phyloP scores from a whole-genome alignment of 2,329 filamentous ascomycete species.

The Nemania serpens region DNA sequence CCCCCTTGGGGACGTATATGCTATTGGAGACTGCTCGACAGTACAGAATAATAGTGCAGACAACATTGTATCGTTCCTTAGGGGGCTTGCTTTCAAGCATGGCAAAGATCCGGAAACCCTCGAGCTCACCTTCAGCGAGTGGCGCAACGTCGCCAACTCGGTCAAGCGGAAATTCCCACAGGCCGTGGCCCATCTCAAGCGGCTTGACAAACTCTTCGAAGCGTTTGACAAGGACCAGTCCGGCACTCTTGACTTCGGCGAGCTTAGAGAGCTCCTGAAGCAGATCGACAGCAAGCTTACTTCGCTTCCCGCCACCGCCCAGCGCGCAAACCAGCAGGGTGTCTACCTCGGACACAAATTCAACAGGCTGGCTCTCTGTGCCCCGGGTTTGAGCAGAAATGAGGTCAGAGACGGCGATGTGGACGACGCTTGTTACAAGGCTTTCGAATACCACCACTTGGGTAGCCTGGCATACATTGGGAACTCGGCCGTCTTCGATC shows the following conservation, averaged over 20 bases:
- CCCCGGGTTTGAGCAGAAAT: conserved; percentile 76
- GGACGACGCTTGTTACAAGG: conserved; percentile 89
- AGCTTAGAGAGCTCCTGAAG: conserved; percentile 82
- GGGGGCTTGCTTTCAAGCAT: conserved; percentile 86
- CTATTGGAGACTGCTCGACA: conserved; percentile 92
- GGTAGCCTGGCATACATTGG: conserved; percentile 94
- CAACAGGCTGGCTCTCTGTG: conserved; percentile 82
- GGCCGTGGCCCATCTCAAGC: conserved; percentile 81
- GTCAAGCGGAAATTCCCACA: conserved; percentile 92
- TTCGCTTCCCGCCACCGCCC: conserved; percentile 90
- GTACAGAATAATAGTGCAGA: conserved; percentile 97
- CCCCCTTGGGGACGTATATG: conserved; percentile 92
- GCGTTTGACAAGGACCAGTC: conserved; percentile 92
- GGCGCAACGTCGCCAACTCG: conserved; percentile 80
- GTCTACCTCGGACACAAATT: conserved; percentile 91
- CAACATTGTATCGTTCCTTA: conserved; percentile 87
- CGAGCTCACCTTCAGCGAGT: conserved; percentile 84
- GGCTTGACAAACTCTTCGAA: conserved; percentile 87
- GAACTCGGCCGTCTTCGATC: conserved; percentile 94
- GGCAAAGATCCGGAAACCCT: conserved; percentile 89
- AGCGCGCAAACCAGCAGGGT: conserved; percentile 95
- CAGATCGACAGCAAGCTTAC: conserved; percentile 97
- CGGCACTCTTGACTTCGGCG: conserved; percentile 91
- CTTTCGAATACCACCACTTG: conserved; percentile 92
- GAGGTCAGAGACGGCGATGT: conserved; percentile 86